Percentiles rank a stretch among this genome's conserved stretches.
These are phyloP conservation scores for Diaporthe sp. DNA, from an alignment of 2,329 filamentous ascomycete species.

Conservation along the genomic window DNA sequence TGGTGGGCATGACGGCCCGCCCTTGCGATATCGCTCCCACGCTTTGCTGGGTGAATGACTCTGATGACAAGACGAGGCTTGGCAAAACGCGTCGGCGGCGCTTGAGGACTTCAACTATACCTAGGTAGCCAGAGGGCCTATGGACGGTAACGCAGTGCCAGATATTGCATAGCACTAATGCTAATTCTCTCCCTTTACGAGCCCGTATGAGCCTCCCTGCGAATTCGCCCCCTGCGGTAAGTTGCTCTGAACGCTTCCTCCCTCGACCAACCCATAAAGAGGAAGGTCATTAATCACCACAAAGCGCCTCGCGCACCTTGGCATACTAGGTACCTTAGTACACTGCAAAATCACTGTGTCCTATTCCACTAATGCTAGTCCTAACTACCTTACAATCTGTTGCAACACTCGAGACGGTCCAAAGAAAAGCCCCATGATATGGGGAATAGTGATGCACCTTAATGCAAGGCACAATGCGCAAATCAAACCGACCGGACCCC, in stretches of 20 bases:
- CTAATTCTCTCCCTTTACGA: not conserved
- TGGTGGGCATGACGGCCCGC: constrained; percentile 21
- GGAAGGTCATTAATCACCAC: constrained; percentile 6
- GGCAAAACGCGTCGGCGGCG: not conserved
- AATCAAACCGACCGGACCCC: not conserved
- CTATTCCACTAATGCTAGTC: constrained; percentile 33
- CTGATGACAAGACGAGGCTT: constrained; percentile 24
- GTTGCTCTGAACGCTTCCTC: not conserved
- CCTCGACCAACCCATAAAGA: not conserved
- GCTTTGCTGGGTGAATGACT: constrained; percentile 4
- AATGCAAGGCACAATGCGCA: constrained; percentile 19
- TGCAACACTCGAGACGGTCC: constrained; percentile 31
- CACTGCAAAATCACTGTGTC: constrained; percentile 13
- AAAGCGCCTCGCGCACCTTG: not conserved
- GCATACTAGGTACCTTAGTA: not conserved
- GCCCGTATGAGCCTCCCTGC: too few species aligned
- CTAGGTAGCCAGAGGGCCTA: not conserved
- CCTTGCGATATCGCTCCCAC: constrained; percentile 28
- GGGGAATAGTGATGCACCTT: constrained; percentile 26
- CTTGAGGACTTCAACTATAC: not conserved
- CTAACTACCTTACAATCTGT: constrained; percentile 41
- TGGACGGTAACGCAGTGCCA: not conserved
- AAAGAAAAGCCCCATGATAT: constrained; percentile 34
- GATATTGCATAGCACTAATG: not conserved
- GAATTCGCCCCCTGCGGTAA: not conserved